Percentiles rank a stretch among this genome's conserved stretches.
These are phyloP conservation scores for Colletotrichum lupini DNA, from an alignment of 2,329 filamentous ascomycete species.

Conservation along the genomic window DNA sequence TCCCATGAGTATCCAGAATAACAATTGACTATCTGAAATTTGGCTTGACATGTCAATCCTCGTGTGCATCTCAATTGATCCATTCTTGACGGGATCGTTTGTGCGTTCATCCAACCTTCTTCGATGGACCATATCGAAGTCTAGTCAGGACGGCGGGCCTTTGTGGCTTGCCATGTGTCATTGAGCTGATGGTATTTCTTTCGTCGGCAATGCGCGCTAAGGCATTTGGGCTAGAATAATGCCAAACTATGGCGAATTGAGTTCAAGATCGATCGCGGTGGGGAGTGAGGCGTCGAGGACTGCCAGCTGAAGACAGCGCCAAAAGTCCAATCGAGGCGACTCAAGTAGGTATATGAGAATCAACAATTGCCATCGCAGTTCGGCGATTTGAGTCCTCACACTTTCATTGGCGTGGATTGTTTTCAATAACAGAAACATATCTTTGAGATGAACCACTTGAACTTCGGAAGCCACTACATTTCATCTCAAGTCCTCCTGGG, in stretches of 20 bases:
- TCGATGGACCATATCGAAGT: background rate
- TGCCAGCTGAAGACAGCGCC: background rate
- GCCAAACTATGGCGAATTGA: background rate
- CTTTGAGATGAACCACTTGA: background rate
- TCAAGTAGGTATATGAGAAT: no score
- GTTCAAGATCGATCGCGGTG: background rate
- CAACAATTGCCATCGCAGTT: background rate
- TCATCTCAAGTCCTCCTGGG: background rate
- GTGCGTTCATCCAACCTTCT: background rate
- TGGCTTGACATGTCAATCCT: background rate
- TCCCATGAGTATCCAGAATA: background rate
- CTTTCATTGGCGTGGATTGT: background rate
- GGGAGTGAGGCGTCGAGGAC: background rate
- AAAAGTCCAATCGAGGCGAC: background rate
- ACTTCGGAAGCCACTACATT: background rate
- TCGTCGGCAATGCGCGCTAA: background rate
- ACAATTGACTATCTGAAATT: background rate
- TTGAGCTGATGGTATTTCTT: background rate
- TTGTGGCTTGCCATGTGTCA: background rate
- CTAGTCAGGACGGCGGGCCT: background rate
- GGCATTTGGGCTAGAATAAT: background rate
- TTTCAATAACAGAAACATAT: background rate
- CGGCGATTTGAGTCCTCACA: no score
- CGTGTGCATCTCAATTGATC: background rate
- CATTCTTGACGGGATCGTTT: background rate